These are phyloP conservation scores for Neospermospora avenae DNA, from an alignment of 2,329 filamentous ascomycete genomes.

Conservation along the genomic window DNA sequence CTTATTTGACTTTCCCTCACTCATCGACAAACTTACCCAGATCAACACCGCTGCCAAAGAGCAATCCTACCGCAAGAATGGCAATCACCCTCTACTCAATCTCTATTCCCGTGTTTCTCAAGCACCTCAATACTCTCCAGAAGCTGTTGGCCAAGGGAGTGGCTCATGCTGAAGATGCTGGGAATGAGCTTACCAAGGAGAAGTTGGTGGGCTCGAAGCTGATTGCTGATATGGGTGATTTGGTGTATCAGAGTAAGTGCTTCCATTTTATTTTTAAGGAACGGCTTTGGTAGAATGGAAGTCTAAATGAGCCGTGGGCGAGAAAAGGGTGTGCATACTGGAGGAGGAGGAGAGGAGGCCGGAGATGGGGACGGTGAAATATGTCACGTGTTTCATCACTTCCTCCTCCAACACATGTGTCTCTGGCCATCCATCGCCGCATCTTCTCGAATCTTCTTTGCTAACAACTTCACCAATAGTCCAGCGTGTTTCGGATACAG, in stretches of 20 bases:
- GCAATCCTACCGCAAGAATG: conserved; percentile 17
- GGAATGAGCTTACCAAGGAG: conserved; percentile 37
- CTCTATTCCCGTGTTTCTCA: conserved; percentile 42
- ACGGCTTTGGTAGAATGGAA: too few species aligned
- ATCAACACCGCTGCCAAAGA: neutral
- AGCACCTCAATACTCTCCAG: conserved; percentile 41
- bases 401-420: too few species aligned
- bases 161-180: conserved; percentile 38
- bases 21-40: neutral
- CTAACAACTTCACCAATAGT: conserved; percentile 29
- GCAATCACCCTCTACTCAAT: conserved; percentile 34
- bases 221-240: conserved; percentile 46
- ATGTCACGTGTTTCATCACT: too few species aligned
- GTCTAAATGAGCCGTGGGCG: too few species aligned
- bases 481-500: conserved; percentile 41
- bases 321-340: too few species aligned
- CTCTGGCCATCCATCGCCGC: too few species aligned
- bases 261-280: neutral
- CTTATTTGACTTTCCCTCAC: neutral
- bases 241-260: conserved; percentile 42
- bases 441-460: neutral
- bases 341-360: too few species aligned
- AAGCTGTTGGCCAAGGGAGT: conserved; percentile 44
- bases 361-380: too few species aligned
- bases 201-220: conserved; percentile 39